phyloP scores from a whole-genome alignment of 1,284 basidiomycete species.

The Papiliotrema nemorosa region DNA sequence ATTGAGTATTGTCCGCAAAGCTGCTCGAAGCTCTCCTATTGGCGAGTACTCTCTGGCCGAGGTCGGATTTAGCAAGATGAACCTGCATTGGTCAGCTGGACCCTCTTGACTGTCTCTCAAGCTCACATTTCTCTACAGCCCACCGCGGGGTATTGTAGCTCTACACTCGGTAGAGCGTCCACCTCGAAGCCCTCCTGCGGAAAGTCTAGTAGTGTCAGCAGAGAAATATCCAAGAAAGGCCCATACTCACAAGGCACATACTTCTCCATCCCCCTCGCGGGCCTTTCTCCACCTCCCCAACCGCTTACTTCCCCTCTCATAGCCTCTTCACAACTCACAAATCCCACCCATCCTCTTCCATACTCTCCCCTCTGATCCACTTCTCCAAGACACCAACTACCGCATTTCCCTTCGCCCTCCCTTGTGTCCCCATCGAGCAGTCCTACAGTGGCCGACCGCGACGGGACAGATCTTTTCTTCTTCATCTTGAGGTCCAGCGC shows the following conservation, averaged over 20 bases:
- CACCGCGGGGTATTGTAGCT: slow-evolving; percentile 48
- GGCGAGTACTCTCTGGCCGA: slow-evolving; percentile 49
- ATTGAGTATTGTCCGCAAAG: slow-evolving; percentile 38
- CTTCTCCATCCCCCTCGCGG: slow-evolving; percentile 19
- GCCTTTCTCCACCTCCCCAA: slow-evolving; percentile 25
- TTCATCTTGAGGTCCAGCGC: neutral
- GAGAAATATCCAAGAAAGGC: neutral
- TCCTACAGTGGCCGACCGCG: neutral
- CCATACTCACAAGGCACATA: slow-evolving; percentile 33
- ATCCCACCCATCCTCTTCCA: slow-evolving; percentile 38
- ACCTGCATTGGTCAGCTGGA: slow-evolving; percentile 26
- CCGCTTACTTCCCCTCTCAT: slow-evolving; percentile 24
- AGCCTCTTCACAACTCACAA: slow-evolving; percentile 35
- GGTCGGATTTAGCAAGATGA: slow-evolving; percentile 42
- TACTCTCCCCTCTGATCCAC: slow-evolving; percentile 38
- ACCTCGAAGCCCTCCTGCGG: slow-evolving; percentile 43
- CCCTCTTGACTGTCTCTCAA: neutral
- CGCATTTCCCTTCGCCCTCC: neutral
- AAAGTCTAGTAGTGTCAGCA: slow-evolving; percentile 33
- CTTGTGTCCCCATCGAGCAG: neutral
- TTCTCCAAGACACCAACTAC: slow-evolving; percentile 26
- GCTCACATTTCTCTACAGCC: slow-evolving; percentile 44
- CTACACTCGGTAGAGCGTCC: slow-evolving; percentile 41
- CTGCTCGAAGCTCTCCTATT: slow-evolving; percentile 46
- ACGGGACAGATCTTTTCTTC: neutral